Base-by-base conservation (phyloP, 495 filamentous ascomycete species). In the Annulohypoxylon bovei region DNA sequence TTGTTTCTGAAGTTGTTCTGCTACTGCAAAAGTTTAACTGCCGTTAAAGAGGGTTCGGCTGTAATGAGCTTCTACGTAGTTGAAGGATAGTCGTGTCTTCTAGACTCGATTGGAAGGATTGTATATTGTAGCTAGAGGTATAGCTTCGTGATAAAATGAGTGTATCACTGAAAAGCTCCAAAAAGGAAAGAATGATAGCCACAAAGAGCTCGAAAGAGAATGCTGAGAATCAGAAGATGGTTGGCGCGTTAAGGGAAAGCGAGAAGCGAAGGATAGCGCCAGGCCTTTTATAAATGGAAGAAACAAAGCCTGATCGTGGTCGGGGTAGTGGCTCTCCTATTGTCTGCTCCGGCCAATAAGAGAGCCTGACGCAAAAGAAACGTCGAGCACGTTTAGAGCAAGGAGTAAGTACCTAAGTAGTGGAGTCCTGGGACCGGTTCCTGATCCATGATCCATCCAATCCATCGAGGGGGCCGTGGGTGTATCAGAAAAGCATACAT, bases 111-210 rank as follows among this genome's bases (percentile, higher is more conserved):
- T 56, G n/a, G 42, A 68, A 67, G 46, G 70, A 61, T 23, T 62
- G 70, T 72, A 33, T 65, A 25, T 49, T 62, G 57, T 62, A 66
- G 66, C 72, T 75, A 73, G 46, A 46, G 62, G 56, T 67, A 63
- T 70, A 70, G 67, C 68, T 68, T 69, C 20, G 54, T 68, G 63
- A 67, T 62, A 58, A 76, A 55, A 75, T 49, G 72, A 75, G 52
- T 75, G 72, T 73, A 67, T 68, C 66, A 71, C 75, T 35, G 47
- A 54, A 59, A 68, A 60, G 54, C 46, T 65, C 68, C 40, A 40
- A 67, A 42, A 73, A 73, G 32, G 62, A 76, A 72, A 46, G 73
- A 74, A 67, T 61, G 55, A 22, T 66, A 71, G 75, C 73, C 67
- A 75, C 62, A 30, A 63, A 64, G 52, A 72, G 70, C 62, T 33